A percentile compares a stretch with the other conserved stretches of the same genome.
Evolutionary conservation across 805 yeast genomes (phyloP).

Genomic region (Barnettozyma siamensis): DNA sequence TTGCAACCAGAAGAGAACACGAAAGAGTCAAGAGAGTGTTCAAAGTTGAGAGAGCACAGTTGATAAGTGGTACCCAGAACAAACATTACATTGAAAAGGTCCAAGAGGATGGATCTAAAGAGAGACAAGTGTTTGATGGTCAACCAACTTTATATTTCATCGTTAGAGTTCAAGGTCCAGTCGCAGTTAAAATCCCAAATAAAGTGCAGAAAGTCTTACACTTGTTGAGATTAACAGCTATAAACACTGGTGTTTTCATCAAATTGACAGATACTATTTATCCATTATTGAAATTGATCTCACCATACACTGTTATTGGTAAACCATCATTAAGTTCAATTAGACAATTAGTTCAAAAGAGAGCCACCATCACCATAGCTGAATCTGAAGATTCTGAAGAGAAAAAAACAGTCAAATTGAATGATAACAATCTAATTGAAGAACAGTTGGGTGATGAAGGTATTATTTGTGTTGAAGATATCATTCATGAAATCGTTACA

Average conservation of each 20-base stretch:
- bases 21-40: conserved; percentile 62
- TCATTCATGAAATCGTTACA: conserved; percentile 62
- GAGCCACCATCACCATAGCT: conserved; percentile 49
- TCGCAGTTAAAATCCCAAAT: conserved; percentile 58
- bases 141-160: conserved; percentile 53
- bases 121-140: conserved; percentile 34
- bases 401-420: conserved; percentile 43
- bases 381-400: conserved; percentile 28
- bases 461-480: conserved; percentile 73
- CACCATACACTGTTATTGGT: conserved; percentile 72
- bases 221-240: conserved; percentile 53
- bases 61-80: conserved; percentile 24
- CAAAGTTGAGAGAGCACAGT: conserved; percentile 40
- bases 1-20: conserved; percentile 60
- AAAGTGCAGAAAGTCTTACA: conserved; percentile 55
- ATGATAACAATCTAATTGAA: conserved; percentile 72
- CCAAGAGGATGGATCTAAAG: conserved; percentile 26
- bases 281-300: conserved; percentile 59
- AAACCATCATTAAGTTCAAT: conserved; percentile 68
- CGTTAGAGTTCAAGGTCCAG: conserved; percentile 61
- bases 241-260: conserved; percentile 68
- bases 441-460: conserved; percentile 66
- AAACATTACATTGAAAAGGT: conserved; percentile 30
- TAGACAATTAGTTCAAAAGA: conserved; percentile 68
- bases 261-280: conserved; percentile 53